phyloP scores from a whole-genome alignment of 2,329 filamentous ascomycete genomes.

The Fusarium subglutinans region DNA sequence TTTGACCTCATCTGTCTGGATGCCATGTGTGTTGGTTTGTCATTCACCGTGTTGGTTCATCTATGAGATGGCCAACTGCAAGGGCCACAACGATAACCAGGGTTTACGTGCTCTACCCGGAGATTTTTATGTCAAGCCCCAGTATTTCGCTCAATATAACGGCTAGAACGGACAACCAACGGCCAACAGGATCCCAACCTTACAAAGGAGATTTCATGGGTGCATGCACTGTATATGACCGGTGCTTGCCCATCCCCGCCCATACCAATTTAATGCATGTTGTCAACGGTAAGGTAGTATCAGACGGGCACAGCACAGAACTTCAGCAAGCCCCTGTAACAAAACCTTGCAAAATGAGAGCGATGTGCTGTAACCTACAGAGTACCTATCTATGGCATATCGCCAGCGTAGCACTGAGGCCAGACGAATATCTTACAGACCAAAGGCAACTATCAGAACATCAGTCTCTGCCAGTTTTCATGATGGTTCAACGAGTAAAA shows the following conservation, averaged over 20 bases:
- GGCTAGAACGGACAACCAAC: not conserved
- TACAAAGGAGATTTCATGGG: not conserved
- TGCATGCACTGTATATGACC: not conserved
- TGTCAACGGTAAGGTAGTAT: not conserved
- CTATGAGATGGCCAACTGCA: not conserved
- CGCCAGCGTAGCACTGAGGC: not conserved
- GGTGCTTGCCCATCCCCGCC: not conserved
- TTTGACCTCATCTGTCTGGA: not conserved
- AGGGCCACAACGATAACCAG: not conserved
- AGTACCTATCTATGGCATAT: not conserved
- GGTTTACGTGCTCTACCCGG: not conserved
- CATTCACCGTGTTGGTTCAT: not conserved
- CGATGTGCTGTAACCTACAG: not conserved
- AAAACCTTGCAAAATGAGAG: not conserved
- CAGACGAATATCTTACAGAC: not conserved
- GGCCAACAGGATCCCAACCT: not conserved
- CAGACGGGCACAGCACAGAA: not conserved
- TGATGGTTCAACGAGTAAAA: not conserved
- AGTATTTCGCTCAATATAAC: not conserved
- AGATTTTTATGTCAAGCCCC: not conserved
- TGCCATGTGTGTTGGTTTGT: not conserved
- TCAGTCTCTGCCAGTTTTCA: not conserved
- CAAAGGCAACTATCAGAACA: not conserved
- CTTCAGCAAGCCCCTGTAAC: not conserved
- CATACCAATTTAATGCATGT: not conserved